Evolutionary conservation across 371 early-diverging fungal species (phyloP).

Genomic region (Rhizopus stolonifer): DNA sequence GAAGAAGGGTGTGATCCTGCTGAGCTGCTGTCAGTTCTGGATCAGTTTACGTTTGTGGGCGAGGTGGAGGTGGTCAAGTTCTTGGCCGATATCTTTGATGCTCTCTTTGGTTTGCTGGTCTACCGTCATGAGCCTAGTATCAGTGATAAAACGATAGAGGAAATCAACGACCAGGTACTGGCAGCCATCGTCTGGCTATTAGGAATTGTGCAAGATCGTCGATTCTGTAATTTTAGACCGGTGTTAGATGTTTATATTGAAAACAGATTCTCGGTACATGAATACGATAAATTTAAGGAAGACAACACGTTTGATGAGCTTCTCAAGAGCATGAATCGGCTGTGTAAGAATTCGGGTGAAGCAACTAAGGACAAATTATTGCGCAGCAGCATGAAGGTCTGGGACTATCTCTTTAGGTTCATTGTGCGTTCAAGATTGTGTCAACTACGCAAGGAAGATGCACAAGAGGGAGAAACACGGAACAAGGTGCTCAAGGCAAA

Average conservation of each 20-base stretch:
- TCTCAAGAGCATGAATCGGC: slow-evolving; percentile 43
- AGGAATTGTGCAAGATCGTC: slow-evolving; percentile 63
- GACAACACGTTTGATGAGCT: slow-evolving; percentile 39
- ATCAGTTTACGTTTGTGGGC: slow-evolving; percentile 65
- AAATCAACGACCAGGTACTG: slow-evolving; percentile 46
- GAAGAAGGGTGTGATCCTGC: slow-evolving; percentile 18
- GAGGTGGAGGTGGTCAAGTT: slow-evolving; percentile 76
- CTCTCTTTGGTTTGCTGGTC: slow-evolving; percentile 61
- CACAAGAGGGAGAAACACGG: slow-evolving; percentile 28
- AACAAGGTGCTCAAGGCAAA: slow-evolving; percentile 44
- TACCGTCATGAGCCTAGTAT: slow-evolving; percentile 21
- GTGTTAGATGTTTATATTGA: slow-evolving; percentile 66
- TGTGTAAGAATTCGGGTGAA: slow-evolving; percentile 48
- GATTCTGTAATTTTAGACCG: slow-evolving; percentile 64
- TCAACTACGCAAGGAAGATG: slow-evolving; percentile 37
- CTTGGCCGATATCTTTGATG: slow-evolving; percentile 63
- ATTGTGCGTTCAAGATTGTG: slow-evolving; percentile 48
- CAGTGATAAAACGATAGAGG: not conserved
- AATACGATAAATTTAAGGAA: slow-evolving; percentile 20
- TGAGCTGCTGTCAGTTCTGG: slow-evolving; percentile 53
- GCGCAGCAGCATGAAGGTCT: slow-evolving; percentile 68
- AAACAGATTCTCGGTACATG: slow-evolving; percentile 43
- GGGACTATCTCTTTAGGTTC: slow-evolving; percentile 66
- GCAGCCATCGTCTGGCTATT: slow-evolving; percentile 57
- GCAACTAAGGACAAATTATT: slow-evolving; percentile 51